Evolutionary conservation across 371 early-diverging fungal species (phyloP), one percentile per base, ranked within the genome.

Genomic region (Mucor circinelloides): DNA sequence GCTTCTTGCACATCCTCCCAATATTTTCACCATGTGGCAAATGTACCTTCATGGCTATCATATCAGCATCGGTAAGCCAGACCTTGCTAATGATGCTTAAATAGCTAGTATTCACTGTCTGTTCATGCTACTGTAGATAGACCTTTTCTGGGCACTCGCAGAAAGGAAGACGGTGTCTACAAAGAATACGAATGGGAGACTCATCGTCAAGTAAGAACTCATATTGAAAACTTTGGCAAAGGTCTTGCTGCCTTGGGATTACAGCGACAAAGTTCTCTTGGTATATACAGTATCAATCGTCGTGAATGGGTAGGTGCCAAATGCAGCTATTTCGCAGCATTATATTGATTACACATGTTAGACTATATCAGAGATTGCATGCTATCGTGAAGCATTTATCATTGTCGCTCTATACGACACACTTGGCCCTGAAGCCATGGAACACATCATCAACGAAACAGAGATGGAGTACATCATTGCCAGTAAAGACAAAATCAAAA

Each of bases 341-440:
- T 3, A 19, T 10, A 56, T n/a, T 56, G 19, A 56, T 19, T 6
- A 6, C 5, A 38, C 3, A 28, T 31, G 7, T 32, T 59, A 79
- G 80, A 83, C 85, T 56, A 89, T 95, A 70, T 86, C 90, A 15
- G 95, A 95, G 77, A 84, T 89, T n/a, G 92, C 90, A 1, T 88
- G 87, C 40, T 88, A 88, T 76, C 79, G 83, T 56, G 82, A 75
- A 58, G 74, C 79, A 15, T 78, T 85, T 56, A 87, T 90, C 50
- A 89, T 94, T 74, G 90, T 93, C 36, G 94, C 95, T 32, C 91
- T 93, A 8, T 94, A 95, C 78, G 94, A 93, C 57, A 94, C 94
- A 7, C 84, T 97, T 25, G 97, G 97, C 23, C 90, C 90, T 68
- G 94, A 93, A n/a, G 96, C 94, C 30, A 86, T 94, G 34, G 70